Base-by-base conservation (phyloP, 1,139 yeast species). In the Blastobotrys buckinghamii region DNA sequence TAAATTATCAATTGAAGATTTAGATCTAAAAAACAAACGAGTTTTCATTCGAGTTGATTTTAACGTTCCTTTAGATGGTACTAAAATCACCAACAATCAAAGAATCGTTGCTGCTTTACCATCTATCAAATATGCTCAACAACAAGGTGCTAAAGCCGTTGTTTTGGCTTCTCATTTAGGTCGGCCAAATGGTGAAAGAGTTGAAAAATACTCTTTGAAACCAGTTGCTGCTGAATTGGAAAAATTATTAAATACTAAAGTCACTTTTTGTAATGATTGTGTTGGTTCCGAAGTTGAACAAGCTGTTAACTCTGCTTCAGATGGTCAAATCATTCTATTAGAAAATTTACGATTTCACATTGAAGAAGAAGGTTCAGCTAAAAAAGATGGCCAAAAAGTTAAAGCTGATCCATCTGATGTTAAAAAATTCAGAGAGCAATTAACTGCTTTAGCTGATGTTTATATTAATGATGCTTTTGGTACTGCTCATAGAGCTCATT, bases 401-500 rank as follows among this genome's bases (percentile, higher is more conserved):
- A 89, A 89, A 81, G 96, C 96, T 56, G 81, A 84, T 57, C 76
- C 82, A 59, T 95, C 78, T 63, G 85, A 72, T 59, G 96, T 90
- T 61, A 81, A 77, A 68, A 79, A 75, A 65, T 90, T 90, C 84
- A 86, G 97, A 79, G 66, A 77, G 63, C 82, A 84, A 66, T 81
- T 90, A 74, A 85, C 96, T 63, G 73, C 85, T 52, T 78, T 90
- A 65, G 97, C 96, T 59, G 97, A 90, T 65, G 95, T 90, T 59
- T 90, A 90, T 76, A 82, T 90, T 70, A 90, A 90, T 73, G 97
- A 90, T 70, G 97, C 97, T 52, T 90, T 90, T 65, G 97, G 97
- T 68, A 92, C 97, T 58, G 96, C 97, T 50, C 97, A 90, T 83
- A 87, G 97, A 78, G 97, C 97, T 56, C 97, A 90, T 77, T 88